Conservation (phyloP, 2,329 filamentous ascomycete genomes). For the Penicillium sp. region DNA sequence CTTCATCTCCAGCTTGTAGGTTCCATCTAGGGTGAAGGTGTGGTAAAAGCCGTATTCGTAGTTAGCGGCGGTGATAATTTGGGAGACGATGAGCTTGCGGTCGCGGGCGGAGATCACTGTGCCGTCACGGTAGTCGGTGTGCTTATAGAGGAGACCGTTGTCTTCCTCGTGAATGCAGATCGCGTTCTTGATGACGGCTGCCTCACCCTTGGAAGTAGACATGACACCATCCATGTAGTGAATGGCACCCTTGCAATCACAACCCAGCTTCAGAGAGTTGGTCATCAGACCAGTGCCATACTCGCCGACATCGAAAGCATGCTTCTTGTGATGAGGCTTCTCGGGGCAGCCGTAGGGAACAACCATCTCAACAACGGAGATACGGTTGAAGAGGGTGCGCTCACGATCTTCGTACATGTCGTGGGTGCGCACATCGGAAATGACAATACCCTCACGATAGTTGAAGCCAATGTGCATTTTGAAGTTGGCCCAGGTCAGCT, state of each 20-base stretch:
- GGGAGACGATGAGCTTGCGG: conserved; percentile 79
- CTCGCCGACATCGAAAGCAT: conserved; percentile 30
- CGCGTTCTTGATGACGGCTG: conserved; percentile 27
- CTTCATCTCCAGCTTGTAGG: conserved; percentile 84
- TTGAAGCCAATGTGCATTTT: conserved; percentile 50
- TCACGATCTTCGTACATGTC: conserved; percentile 30
- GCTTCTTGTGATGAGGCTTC: conserved; percentile 30
- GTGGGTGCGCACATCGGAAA: conserved; percentile 46
- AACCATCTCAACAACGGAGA: conserved; percentile 31
- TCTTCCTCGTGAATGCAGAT: conserved; percentile 34
- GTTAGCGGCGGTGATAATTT: conserved; percentile 91
- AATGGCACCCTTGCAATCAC: conserved; percentile 32
- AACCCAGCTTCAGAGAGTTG: conserved; percentile 30
- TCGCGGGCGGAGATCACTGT: conserved; percentile 80
- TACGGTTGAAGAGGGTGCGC: conserved; percentile 31
- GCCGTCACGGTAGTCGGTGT: conserved; percentile 85
- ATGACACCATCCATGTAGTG: conserved; percentile 31
- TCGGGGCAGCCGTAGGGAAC: conserved; percentile 30
- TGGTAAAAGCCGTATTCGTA: conserved; percentile 86
- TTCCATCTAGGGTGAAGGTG: conserved; percentile 87
- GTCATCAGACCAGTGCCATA: conserved; percentile 30
- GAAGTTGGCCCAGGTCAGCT: conserved; percentile 29
- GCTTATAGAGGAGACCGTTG: conserved; percentile 56
- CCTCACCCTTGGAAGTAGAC: conserved; percentile 22
- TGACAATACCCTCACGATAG: conserved; percentile 54